Evolutionary conservation across 768 basidiomycete genomes (phyloP), one percentile per base, ranked within the genome.

Genomic region (Trametes cingulata): DNA sequence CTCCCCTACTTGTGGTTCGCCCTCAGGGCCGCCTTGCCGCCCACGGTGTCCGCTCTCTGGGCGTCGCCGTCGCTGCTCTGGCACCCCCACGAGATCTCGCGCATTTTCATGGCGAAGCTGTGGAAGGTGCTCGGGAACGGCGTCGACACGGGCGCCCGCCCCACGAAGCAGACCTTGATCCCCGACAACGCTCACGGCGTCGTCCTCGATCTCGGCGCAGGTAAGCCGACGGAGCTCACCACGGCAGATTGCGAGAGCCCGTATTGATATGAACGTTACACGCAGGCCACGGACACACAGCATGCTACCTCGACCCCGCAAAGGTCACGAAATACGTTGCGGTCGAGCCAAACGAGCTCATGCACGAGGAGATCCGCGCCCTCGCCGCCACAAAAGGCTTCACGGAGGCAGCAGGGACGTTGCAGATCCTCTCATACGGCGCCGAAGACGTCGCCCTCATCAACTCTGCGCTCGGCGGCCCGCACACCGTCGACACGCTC

Each of bases 121-220:
- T 90, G 87, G 88, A 61, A 36, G 17, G 58, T 66, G 2, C 83
- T 85, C 64, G 84, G 80, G 3, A 52, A 76, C 17, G 77, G 74
- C 0, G 72, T 78, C 0, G 85, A 91, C 63, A 73, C 74, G 45
- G 73, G 71, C 50, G 73, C 69, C 0, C 73, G 72, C 8, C 63
- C 70, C 0, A 64, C 75, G 0, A 88, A 88, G 69, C 57, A 71
- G 1, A 54, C 51, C 0, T 77, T 90, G 49, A 80, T 90, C 49
- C 79, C 80, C 1, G 74, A 77, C 2, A 71, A 85, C 56, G 86
- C 88, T 0, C 60, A 72, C 8, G 88, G 88, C 1, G 74, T 82
- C 2, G 85, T 90, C 0, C 77, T 90, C 22, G 89, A 91, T 58
- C 57, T 89, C 17, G 88, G 88, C 2, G 86, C 87, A 66, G 87